A percentile compares a stretch with the other conserved stretches of the same genome.
These are phyloP conservation scores for Fraxinus anomala DNA, from an alignment of 257 asterid species.

Conservation along the genomic window DNA sequence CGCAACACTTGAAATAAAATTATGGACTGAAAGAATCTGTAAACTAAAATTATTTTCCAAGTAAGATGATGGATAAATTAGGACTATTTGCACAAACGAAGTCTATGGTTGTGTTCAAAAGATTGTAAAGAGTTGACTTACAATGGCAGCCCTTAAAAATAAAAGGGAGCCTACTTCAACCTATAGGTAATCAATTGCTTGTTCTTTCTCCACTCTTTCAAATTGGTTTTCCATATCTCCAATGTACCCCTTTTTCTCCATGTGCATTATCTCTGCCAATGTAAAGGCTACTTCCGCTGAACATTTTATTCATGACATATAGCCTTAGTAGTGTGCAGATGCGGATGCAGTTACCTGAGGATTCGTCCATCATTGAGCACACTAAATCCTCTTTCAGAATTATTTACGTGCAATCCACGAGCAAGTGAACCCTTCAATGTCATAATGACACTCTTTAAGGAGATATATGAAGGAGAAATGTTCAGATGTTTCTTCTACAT, in stretches of 20 bases:
- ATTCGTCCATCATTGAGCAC: conserved; percentile 87
- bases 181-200: too few relatives aligned
- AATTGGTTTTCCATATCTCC: too few relatives aligned
- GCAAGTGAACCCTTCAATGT: conserved; percentile 14
- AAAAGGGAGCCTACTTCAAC: too few relatives aligned
- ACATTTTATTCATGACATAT: neutral
- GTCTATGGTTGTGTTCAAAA: too few relatives aligned
- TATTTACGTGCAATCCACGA: conserved; percentile 63
- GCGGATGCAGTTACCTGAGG: conserved; percentile 64
- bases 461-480: conserved; percentile 1
- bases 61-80: too few relatives aligned
- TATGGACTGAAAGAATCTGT: too few relatives aligned
- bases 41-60: too few relatives aligned
- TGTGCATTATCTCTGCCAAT: neutral
- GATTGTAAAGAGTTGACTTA: too few relatives aligned
- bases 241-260: neutral
- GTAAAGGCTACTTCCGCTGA: neutral
- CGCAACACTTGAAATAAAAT: too few relatives aligned
- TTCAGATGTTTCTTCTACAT: conserved; percentile 7
- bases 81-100: too few relatives aligned
- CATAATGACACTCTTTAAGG: neutral
- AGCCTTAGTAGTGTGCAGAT: neutral
- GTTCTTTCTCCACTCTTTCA: too few relatives aligned
- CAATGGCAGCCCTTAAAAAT: too few relatives aligned
- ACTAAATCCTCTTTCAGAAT: conserved; percentile 87